Evolutionary conservation across 257 asterid species (phyloP), one percentile per base, ranked within the genome.

Genomic region (Nemophila menziesii): DNA sequence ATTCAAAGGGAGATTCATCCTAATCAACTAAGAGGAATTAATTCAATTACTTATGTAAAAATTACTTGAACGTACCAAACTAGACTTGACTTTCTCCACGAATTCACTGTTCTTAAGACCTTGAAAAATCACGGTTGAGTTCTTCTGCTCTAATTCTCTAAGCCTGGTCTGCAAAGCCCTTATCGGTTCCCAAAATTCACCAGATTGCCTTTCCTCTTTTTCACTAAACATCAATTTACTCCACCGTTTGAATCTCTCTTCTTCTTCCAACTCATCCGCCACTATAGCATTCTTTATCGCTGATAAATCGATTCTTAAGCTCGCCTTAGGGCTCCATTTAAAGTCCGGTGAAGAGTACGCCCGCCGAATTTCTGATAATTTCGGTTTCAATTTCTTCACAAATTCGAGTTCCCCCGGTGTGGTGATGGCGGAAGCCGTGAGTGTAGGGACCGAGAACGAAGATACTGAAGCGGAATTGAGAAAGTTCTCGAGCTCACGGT

Each of bases 71-170:
- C 71, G 7, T 77, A 90, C 99, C 96, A 85, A 74, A 61, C 96
- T 79, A 20, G 96, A 85, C 67, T 90, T 90, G 21, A 79, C 63
- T 62, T 90, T 90, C 68, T 56, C 96, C 44, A 85, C 77, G 39
- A 90, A 77, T 70, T 90, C 93, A 51, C 93, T 75, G 38, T 82
- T 86, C 90, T 69, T 90, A 56, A 90, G 79, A 57, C 92, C 93
- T 62, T 80, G 78, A 27, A 90, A 24, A 54, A 86, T 79, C 70
- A 79, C 99, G 22, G 49, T 60, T 19, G 95, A 78, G 59, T 83
- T 72, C 69, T 77, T 90, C 41, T 73, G 64, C 77, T 85, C 99
- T 62, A 85, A 56, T 33, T 81, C 84, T 79, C 60, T 81, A 29
- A 86, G 73, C 75, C 94, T 66, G 54, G 77, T 64, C 67, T 77